phyloP scores from a whole-genome alignment of 768 basidiomycete species.

The Xanthoconium stramineum region DNA sequence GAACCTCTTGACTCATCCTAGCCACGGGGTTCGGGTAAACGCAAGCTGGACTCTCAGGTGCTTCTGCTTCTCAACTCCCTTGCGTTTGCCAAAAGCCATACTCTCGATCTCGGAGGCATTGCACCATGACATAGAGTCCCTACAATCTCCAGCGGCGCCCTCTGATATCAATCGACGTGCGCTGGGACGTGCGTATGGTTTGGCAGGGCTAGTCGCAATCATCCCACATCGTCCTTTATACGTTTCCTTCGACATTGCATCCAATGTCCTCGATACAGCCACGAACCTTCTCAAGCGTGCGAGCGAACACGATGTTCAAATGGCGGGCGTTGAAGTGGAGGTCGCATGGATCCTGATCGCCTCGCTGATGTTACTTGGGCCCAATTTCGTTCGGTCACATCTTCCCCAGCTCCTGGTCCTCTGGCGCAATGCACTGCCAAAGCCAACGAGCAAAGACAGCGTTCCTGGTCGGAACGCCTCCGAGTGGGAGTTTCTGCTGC shows the following conservation, averaged over 20 bases:
- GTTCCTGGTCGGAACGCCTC: constrained; percentile 59
- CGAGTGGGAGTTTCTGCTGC: constrained; percentile 90
- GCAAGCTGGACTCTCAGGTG: constrained; percentile 86
- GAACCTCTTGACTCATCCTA: constrained; percentile 82
- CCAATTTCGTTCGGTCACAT: constrained; percentile 90
- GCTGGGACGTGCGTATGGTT: constrained; percentile 86
- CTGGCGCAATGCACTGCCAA: constrained; percentile 96
- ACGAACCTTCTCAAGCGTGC: constrained; percentile 87
- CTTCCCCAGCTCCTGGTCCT: constrained; percentile 91
- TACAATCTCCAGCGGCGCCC: constrained; percentile 69
- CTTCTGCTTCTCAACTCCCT: constrained; percentile 88
- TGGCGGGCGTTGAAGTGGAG: constrained; percentile 83
- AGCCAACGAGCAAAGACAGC: constrained; percentile 85
- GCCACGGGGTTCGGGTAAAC: constrained; percentile 80
- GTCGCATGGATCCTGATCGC: constrained; percentile 93
- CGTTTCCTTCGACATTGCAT: constrained; percentile 89
- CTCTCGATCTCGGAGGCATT: constrained; percentile 75
- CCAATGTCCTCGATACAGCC: constrained; percentile 89
- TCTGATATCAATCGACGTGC: constrained; percentile 69
- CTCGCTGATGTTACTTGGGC: constrained; percentile 87
- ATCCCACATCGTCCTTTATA: constrained; percentile 88
- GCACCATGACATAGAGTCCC: constrained; percentile 73
- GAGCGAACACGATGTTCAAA: constrained; percentile 83
- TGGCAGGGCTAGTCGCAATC: constrained; percentile 82
- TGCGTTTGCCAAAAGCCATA: constrained; percentile 78